These are phyloP conservation scores for Clavariopsis aquatica DNA, from an alignment of 495 filamentous ascomycete species.

Conservation along the genomic window DNA sequence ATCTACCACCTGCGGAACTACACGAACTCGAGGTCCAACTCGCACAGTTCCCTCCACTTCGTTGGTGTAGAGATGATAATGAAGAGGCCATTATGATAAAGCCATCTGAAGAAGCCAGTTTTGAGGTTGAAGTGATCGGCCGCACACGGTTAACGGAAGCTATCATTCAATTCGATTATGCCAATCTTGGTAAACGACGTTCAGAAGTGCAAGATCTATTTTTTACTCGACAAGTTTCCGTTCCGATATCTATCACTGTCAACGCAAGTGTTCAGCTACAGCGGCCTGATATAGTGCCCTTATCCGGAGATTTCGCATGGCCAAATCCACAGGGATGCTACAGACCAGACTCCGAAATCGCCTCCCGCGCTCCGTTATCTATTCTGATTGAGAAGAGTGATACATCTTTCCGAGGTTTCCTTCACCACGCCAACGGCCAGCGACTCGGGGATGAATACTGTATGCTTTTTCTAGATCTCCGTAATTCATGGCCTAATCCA, in stretches of 20 bases:
- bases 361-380: not conserved
- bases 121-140: conserved; percentile 82
- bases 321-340: conserved; percentile 41
- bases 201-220: conserved; percentile 69
- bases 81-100: conserved; percentile 54
- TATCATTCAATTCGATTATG: conserved; percentile 82
- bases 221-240: conserved; percentile 78
- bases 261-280: conserved; percentile 83
- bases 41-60: conserved; percentile 71
- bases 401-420: conserved; percentile 34
- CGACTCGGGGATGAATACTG: conserved; percentile 63
- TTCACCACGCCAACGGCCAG: conserved; percentile 17
- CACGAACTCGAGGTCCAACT: conserved; percentile 83
- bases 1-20: conserved; percentile 72
- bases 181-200: conserved; percentile 63
- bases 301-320: conserved; percentile 61
- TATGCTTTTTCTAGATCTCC: conserved; percentile 77
- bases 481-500: conserved; percentile 82
- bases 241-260: conserved; percentile 84
- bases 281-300: conserved; percentile 75
- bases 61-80: conserved; percentile 57
- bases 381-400: conserved; percentile 25
- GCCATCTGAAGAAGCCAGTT: conserved; percentile 67
- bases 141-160: conserved; percentile 82
- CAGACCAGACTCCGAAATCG: not conserved